Percentiles rank a stretch among this genome's conserved stretches.
Conservation (phyloP, 352 stramenopile genomes). For the Globisporangium rhizosaccharum region DNA sequence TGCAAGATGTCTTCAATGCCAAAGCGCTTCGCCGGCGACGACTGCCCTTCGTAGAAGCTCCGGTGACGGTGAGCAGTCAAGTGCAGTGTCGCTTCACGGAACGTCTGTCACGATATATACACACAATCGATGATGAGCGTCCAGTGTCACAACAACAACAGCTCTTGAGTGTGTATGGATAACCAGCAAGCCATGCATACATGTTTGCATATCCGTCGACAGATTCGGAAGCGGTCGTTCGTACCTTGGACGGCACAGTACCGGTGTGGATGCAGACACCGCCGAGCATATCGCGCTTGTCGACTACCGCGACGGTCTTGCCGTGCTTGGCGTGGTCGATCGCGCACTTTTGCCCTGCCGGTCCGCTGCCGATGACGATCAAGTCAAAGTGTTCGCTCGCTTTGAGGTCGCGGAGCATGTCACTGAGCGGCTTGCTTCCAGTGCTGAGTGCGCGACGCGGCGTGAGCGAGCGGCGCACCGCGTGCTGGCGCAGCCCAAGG, state of each 20-base stretch:
- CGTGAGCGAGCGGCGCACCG: neutral
- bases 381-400: conserved; percentile 86
- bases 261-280: conserved; percentile 88
- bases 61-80: conserved; percentile 85
- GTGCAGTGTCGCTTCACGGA: conserved; percentile 86
- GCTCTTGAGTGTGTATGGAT: neutral
- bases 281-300: conserved; percentile 87
- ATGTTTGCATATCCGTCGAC: neutral
- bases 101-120: conserved; percentile 44
- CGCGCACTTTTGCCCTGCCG: conserved; percentile 86
- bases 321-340: conserved; percentile 87
- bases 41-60: conserved; percentile 82
- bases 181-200: conserved; percentile 1
- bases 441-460: conserved; percentile 5
- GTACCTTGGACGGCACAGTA: conserved; percentile 82
- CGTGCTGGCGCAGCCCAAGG: conserved; percentile 8
- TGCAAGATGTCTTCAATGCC: conserved; percentile 81
- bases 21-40: conserved; percentile 60
- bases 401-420: conserved; percentile 75
- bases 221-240: neutral
- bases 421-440: conserved; percentile 26
- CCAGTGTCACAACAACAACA: neutral
- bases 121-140: neutral
- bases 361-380: conserved; percentile 87
- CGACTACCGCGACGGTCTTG: conserved; percentile 79